phyloP scores from a whole-genome alignment of 169 alveolate genomes.

The Condylostoma magnum region DNA sequence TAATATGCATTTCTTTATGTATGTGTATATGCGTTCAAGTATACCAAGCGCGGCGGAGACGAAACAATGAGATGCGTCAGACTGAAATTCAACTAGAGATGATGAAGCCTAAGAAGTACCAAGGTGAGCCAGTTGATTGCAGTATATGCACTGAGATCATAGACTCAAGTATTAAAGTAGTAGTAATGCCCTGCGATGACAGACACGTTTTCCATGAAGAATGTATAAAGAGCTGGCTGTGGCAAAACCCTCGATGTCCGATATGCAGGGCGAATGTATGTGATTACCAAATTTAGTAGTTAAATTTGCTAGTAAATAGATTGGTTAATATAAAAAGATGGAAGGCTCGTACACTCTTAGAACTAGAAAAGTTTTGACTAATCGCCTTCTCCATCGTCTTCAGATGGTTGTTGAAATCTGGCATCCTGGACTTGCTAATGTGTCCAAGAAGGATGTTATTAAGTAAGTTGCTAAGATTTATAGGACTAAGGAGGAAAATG shows the following conservation, averaged over 20 bases:
- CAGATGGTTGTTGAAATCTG: slow-evolving; percentile 56
- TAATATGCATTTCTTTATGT: neutral
- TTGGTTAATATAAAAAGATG: slow-evolving; percentile 11
- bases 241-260: slow-evolving; percentile 47
- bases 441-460: slow-evolving; percentile 50
- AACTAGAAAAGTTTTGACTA: slow-evolving; percentile 48
- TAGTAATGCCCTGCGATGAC: neutral
- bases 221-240: slow-evolving; percentile 15
- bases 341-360: slow-evolving; percentile 27
- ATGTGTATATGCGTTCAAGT: neutral
- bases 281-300: too few relatives aligned
- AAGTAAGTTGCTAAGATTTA: slow-evolving; percentile 52
- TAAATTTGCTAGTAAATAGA: too few relatives aligned
- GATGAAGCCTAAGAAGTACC: neutral
- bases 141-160: neutral
- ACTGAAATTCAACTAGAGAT: neutral
- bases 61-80: neutral
- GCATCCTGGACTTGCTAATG: slow-evolving; percentile 67
- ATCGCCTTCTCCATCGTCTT: slow-evolving; percentile 41
- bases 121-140: slow-evolving; percentile 15
- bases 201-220: slow-evolving; percentile 16
- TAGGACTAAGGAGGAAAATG: slow-evolving; percentile 45
- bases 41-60: neutral
- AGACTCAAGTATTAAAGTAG: neutral
- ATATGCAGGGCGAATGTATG: slow-evolving; percentile 53